phyloP scores from a whole-genome alignment of 176 grass and related monocot genomes.

The Juncus effusus region DNA sequence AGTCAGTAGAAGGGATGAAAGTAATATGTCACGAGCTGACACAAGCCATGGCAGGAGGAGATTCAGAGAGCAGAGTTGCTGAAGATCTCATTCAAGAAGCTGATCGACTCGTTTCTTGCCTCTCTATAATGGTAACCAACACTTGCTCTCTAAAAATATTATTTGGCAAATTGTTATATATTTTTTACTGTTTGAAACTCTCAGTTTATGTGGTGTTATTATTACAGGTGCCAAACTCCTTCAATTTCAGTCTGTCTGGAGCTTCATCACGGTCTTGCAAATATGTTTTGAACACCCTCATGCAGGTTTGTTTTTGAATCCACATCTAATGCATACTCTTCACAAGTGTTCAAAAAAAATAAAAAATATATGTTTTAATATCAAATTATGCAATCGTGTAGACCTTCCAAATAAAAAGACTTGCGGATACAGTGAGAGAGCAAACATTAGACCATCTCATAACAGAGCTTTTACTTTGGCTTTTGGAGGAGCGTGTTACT shows the following conservation, averaged over 20 bases:
- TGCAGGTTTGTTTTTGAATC: constrained; percentile 53
- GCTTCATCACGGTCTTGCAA: constrained; percentile 98
- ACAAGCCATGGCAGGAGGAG: constrained; percentile 36
- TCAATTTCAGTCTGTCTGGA: constrained; percentile 95
- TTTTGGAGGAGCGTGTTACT: constrained; percentile 96
- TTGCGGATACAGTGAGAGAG: constrained; percentile 91
- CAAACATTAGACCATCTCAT: constrained; percentile 92
- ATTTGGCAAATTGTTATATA: background rate
- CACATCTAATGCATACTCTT: background rate
- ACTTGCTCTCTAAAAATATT: constrained; percentile 7
- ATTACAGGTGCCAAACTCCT: constrained; percentile 80
- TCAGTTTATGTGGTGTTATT: background rate
- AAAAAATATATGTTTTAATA: background rate
- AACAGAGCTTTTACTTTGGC: constrained; percentile 96
- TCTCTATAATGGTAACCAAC: constrained; percentile 70
- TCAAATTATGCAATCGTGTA: constrained; percentile 13
- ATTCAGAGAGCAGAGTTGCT: constrained; percentile 61
- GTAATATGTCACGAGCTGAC: constrained; percentile 96
- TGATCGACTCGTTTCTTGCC: constrained; percentile 90
- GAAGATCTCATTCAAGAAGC: constrained; percentile 91
- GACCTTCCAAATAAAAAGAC: constrained; percentile 94
- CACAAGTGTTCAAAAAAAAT: background rate
- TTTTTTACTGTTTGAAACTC: constrained; percentile 18
- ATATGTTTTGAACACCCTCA: constrained; percentile 98
- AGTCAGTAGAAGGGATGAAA: constrained; percentile 99